Evolutionary conservation across 1,284 basidiomycete genomes (phyloP), one percentile per base, ranked within the genome.

Genomic region (Sporisorium iseilematis-ciliati): DNA sequence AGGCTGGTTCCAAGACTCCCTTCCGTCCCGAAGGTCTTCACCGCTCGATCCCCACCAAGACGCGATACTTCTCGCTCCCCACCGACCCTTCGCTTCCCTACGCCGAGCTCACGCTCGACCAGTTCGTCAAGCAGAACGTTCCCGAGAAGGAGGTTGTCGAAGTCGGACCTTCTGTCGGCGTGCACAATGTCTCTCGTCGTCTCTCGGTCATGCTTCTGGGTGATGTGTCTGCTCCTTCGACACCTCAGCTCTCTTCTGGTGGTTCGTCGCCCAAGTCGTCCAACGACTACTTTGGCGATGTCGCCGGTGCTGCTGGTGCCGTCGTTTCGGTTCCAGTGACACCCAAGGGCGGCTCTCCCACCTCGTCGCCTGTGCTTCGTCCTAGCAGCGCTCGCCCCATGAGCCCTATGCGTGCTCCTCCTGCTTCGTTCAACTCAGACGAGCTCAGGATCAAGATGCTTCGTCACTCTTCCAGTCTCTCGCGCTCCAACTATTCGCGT

Each of bases 391-490:
- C 38, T 20, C 64, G 70, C 11, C 70, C 70, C n/a, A 48, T 66
- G 48, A 73, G 70, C 60, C 70, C 64, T 1, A 62, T 64, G 59
- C 46, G 57, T 12, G 70, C 70, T 31, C 70, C 70, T 21, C 70
- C 70, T 21, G 70, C 65, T 23, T 56, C 58, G 14, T 73, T 73
- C 57, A 73, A 73, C 49, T 58, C 58, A 50, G 65, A 63, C 31
- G 65, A 73, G 48, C 65, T 73, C 29, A 61, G 70, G 40, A 60
- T 64, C 56, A 73, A 67, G 52, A 73, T 73, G 70, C 70, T 73
- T 25, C 70, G 64, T 21, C 70, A 73, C 60, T 59, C 64, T 18
- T 56, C 51, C 31, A 62, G 48, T 29, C 60, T 59, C 25, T 59
- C 55, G 35, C 59, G 64, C 4, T 26, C 59, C 51, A 63, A 64